Base-by-base conservation (phyloP, 805 yeast genomes). In the Candida piceae region DNA sequence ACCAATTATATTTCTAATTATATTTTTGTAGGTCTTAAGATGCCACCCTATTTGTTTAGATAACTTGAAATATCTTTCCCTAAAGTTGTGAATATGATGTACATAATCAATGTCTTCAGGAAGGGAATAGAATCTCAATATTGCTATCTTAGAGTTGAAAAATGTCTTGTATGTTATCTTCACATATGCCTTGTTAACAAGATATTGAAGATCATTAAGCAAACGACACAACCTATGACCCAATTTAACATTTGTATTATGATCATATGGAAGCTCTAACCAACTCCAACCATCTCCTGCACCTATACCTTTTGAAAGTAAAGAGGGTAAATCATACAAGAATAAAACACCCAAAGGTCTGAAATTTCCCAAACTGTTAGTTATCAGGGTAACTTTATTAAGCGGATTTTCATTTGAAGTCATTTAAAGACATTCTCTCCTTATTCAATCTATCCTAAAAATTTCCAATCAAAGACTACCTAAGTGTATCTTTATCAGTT, bases 201-300 rank as follows among this genome's bases (percentile, higher is more conserved):
- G 61, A 39, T 72, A 72, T 4, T 62, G 55, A 18, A 78, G 44
- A 32, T 70, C 71, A 4, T 41, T 31, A 5, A 74, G 31, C 0
- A 67, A 19, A 1, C 48, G 49, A 27, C 39, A 39, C 16, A 43
- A 17, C 2, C 32, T 29, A 4, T 15, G 16, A 11, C 35, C 37
- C 1, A 18, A 35, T 20, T 16, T 29, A 15, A 45, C 12, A 16
- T 19, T 30, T 19, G 30, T 19, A 18, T 38, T 32, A n/a, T 45
- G 46, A 30, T 41, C 52, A 41, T 49, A 61, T 13, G 73, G 73
- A 8, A 72, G 60, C 42, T 76, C 78, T 12, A 76, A 56, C 84
- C 84, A 78, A 34, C 33, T 48, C 84, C 84, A 79, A 1, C 64
- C 67, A 48, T 62, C 71, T 5, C 63, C 63, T 0, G 71, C 64